A percentile compares a stretch with the other conserved stretches of the same genome.
Evolutionary conservation across 306 rosid genomes (phyloP).

Genomic region (Ziziphus jujuba): DNA sequence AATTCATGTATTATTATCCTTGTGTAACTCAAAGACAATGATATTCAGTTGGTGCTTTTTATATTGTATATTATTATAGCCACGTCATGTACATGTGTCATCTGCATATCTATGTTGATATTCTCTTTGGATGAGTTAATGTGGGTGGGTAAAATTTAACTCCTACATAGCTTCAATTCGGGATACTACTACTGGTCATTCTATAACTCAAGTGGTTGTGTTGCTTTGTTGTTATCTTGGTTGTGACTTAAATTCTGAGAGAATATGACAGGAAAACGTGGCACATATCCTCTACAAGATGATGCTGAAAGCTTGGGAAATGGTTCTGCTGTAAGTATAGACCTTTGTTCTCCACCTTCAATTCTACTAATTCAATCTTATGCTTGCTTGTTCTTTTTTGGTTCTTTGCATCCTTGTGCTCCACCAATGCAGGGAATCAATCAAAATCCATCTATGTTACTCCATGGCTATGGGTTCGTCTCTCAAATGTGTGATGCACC

Average conservation of each 20-base stretch:
- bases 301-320: slow-evolving; percentile 5
- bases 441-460: neutral
- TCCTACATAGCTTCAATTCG: no score
- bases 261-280: slow-evolving; percentile 1
- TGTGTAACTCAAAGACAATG: no score
- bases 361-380: neutral
- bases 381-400: neutral
- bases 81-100: no score
- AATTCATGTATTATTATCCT: no score
- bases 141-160: no score
- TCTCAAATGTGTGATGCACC: slow-evolving; percentile 1
- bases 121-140: no score
- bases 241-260: slow-evolving; percentile 2
- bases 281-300: slow-evolving; percentile 4
- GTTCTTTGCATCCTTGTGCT: neutral
- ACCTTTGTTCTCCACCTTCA: neutral
- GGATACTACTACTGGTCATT: no score
- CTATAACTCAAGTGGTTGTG: no score
- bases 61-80: no score
- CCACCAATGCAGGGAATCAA: neutral
- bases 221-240: neutral
- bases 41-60: no score
- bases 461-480: neutral
- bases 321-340: slow-evolving; percentile 2
- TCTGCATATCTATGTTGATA: no score